Conservation (phyloP, 345 rosid species). For the Barbarea vulgaris region DNA sequence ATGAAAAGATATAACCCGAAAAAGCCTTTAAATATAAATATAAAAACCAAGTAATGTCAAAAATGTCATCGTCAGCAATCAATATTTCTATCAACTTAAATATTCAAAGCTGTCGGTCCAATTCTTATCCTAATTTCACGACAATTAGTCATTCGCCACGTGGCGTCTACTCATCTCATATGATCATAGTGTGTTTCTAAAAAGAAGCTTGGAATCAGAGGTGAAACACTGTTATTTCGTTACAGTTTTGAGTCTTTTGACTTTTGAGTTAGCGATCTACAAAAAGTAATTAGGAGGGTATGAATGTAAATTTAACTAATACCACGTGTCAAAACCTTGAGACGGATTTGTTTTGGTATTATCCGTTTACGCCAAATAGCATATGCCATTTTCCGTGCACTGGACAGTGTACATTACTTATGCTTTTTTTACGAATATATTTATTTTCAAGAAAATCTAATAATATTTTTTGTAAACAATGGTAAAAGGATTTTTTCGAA, state of each 20-base stretch:
- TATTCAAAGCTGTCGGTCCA: slow-evolving; percentile 36
- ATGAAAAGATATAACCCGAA: neutral
- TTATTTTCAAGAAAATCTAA: neutral
- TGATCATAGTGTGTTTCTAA: neutral
- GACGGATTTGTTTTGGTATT: slow-evolving; percentile 18
- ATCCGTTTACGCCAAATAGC: slow-evolving; percentile 35
- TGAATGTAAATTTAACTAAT: neutral
- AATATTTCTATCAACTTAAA: neutral
- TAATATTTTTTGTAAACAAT: neutral
- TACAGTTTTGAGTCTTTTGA: neutral
- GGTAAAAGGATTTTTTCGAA: neutral
- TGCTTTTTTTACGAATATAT: neutral
- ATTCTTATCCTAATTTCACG: slow-evolving; percentile 31
- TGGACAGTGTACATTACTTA: slow-evolving; percentile 17
- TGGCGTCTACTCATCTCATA: slow-evolving; percentile 7
- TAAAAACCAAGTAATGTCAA: slow-evolving; percentile 23
- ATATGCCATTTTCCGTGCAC: slow-evolving; percentile 23
- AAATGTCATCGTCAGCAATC: slow-evolving; percentile 29
- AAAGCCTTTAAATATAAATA: neutral
- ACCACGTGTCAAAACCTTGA: slow-evolving; percentile 14
- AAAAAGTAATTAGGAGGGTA: neutral
- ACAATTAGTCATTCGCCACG: slow-evolving; percentile 5
- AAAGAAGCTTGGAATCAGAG: neutral
- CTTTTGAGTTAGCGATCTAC: neutral
- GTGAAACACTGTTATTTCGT: neutral